Evolutionary conservation across 2,329 filamentous ascomycete species (phyloP), one percentile per base, ranked within the genome.

Genomic region (Epichloe gansuensis): DNA sequence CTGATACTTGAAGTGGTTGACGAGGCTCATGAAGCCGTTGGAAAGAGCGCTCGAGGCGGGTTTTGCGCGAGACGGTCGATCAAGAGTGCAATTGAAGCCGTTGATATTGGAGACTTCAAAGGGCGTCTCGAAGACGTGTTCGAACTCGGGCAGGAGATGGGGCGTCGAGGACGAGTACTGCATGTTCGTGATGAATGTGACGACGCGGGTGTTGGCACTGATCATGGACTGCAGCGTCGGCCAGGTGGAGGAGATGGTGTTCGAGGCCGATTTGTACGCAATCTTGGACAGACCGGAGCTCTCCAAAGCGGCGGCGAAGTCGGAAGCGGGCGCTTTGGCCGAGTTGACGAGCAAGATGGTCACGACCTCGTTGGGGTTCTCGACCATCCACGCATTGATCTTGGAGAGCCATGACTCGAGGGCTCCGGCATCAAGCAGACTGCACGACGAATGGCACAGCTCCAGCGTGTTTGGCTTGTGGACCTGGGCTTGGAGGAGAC

Each of bases 1-100:
- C 53, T 74, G 69, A 70, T 90, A 82, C 50, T 85, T 75, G 71
- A 93, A 91, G 70, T 93, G 87, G 72, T 93, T 93, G 71, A 87
- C 75, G 9, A 93, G 71, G 27, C 86, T 80, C 64, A 93, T 75
- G 59, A 80, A 75, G 58, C 78, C 77, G 1, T 74, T 72, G 0
- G 71, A 62, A 27, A 85, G 62, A 2, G 84, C 85, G 1, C 71
- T 60, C 15, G 75, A 61, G 47, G 75, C 74, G 3, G 71, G 63
- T 23, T 67, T 64, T 36, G 82, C 68, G 5, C 66, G 65, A 0
- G 74, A 66, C 0, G 87, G 87, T 0, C 87, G 80, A 61, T 85
- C 73, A 4, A 87, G 74, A 0, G 74, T 76, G 72, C 87, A 93
- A 65, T 82, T 83, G 73, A 89, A 93, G 63, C 80, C 80, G 2